Percentiles rank a stretch among this genome's conserved stretches.
Conservation (phyloP, 1,284 basidiomycete species). For the Volvariella surrecta region DNA sequence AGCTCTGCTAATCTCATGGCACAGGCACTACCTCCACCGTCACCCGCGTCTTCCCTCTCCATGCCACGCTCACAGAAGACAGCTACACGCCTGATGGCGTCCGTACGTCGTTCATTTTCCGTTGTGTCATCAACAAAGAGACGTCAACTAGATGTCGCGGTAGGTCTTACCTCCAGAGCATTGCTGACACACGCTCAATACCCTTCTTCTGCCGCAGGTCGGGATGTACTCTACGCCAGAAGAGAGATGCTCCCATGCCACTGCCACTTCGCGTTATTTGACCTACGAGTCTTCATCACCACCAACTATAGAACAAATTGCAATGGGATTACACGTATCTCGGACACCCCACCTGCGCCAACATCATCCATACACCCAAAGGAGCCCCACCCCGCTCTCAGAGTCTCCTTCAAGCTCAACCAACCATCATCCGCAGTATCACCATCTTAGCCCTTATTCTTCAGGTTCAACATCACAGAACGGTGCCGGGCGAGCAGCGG, state of each 20-base stretch:
- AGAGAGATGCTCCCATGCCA: neutral
- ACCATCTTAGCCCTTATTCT: slow-evolving; percentile 19
- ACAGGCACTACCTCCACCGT: neutral
- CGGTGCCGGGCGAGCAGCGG: slow-evolving; percentile 5
- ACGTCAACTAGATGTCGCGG: neutral
- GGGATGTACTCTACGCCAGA: slow-evolving; percentile 1
- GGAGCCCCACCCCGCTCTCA: slow-evolving; percentile 16
- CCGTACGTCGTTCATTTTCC: neutral
- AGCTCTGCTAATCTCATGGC: neutral
- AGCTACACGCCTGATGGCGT: neutral
- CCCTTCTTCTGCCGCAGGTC: neutral
- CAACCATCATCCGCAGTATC: slow-evolving; percentile 11
- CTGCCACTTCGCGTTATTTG: neutral
- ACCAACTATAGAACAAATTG: slow-evolving; percentile 66
- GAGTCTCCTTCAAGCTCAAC: slow-evolving; percentile 11
- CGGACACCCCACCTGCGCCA: slow-evolving; percentile 57
- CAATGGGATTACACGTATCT: slow-evolving; percentile 68
- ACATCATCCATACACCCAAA: slow-evolving; percentile 18
- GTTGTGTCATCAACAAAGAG: neutral
- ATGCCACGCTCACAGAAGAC: neutral
- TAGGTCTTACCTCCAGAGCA: neutral
- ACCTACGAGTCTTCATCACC: slow-evolving; percentile 22
- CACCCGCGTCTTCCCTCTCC: neutral
- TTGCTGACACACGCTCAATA: too few species aligned
- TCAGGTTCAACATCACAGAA: slow-evolving; percentile 3